phyloP scores from a whole-genome alignment of 2,329 filamentous ascomycete genomes.

The Daldinia eschscholtzii region DNA sequence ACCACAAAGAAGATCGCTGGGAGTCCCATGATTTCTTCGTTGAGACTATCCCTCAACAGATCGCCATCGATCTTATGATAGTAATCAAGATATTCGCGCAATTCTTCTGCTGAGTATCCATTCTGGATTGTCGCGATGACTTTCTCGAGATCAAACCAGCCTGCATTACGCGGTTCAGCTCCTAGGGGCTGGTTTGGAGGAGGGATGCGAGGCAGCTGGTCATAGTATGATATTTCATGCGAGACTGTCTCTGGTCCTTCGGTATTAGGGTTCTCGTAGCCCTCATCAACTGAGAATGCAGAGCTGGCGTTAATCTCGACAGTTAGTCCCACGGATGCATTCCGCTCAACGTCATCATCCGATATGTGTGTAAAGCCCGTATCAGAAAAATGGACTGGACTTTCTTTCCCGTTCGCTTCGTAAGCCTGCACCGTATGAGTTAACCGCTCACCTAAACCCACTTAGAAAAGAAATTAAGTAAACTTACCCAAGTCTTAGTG shows the following conservation, averaged over 20 bases:
- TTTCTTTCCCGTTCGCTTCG: constrained; percentile 30
- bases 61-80: constrained; percentile 22
- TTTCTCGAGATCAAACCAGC: constrained; percentile 25
- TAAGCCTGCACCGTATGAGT: constrained; percentile 25
- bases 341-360: constrained; percentile 27
- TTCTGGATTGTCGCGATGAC: constrained; percentile 37
- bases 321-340: constrained; percentile 28
- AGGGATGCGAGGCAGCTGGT: constrained; percentile 31
- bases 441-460: neutral
- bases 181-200: constrained; percentile 6
- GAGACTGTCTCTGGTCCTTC: constrained; percentile 12
- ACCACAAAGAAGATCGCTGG: constrained; percentile 46
- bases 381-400: constrained; percentile 27
- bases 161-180: neutral
- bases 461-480: neutral
- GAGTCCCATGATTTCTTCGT: constrained; percentile 34
- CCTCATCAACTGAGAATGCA: constrained; percentile 27
- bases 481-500: constrained; percentile 28
- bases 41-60: constrained; percentile 33
- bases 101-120: constrained; percentile 27
- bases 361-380: constrained; percentile 27
- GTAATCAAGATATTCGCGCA: constrained; percentile 29
- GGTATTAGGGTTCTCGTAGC: constrained; percentile 22
- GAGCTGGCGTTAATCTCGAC: constrained; percentile 30
- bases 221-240: constrained; percentile 29